phyloP scores from a whole-genome alignment of 148 eudicot species.

The Heliamphora exappendiculata region DNA sequence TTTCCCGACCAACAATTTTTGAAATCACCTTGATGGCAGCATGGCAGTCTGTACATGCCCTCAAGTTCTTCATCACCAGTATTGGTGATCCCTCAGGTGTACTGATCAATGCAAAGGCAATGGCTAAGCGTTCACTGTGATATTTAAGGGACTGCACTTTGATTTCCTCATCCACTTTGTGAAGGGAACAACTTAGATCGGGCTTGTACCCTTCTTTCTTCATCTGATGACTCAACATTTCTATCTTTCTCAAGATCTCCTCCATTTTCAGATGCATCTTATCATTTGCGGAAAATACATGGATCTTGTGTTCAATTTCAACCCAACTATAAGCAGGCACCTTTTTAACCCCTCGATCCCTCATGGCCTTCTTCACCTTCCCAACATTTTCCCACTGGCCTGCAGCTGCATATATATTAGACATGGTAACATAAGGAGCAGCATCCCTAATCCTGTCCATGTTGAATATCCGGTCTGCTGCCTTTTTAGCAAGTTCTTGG shows the following conservation, averaged over 20 bases:
- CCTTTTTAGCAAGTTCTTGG: constrained; percentile 51
- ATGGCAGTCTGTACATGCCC: constrained; percentile 77
- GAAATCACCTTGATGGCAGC: constrained; percentile 73
- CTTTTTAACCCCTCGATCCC: constrained; percentile 55
- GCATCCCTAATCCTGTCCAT: constrained; percentile 51
- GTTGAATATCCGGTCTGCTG: constrained; percentile 51
- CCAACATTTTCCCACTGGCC: constrained; percentile 70
- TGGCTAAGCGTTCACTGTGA: constrained; percentile 73
- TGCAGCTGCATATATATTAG: constrained; percentile 69
- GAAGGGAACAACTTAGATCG: constrained; percentile 58
- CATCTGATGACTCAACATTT: constrained; percentile 34
- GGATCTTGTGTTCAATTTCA: constrained; percentile 47
- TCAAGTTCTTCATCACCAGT: constrained; percentile 63
- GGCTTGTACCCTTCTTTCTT: constrained; percentile 69
- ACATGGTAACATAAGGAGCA: constrained; percentile 57
- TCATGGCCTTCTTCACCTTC: constrained; percentile 59
- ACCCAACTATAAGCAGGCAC: constrained; percentile 78
- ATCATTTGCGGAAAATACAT: constrained; percentile 63
- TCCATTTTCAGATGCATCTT: constrained; percentile 47
- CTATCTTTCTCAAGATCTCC: constrained; percentile 50
- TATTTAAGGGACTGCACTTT: constrained; percentile 56
- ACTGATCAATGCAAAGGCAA: constrained; percentile 62
- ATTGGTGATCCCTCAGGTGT: constrained; percentile 69
- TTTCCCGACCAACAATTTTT: constrained; percentile 53
- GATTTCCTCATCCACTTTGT: constrained; percentile 50